Conservation (phyloP, 78 protist species). For the Goniomonas avonlea region DNA sequence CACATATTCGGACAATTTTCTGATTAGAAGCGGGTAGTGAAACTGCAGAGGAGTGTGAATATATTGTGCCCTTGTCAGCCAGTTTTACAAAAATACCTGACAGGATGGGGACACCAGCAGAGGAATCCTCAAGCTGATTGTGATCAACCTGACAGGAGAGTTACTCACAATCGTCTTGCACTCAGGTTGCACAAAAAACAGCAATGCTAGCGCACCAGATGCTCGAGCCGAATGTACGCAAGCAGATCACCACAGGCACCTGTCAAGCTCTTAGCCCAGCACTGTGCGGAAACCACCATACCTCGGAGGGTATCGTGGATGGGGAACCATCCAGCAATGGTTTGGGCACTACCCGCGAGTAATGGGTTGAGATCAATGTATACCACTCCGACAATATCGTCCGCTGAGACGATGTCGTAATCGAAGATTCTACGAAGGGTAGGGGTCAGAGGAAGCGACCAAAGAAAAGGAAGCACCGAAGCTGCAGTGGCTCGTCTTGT, state of each 20-base stretch:
- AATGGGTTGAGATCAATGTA: slow-evolving; percentile 44
- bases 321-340: slow-evolving; percentile 78
- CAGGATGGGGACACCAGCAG: slow-evolving; percentile 57
- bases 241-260: too few relatives aligned
- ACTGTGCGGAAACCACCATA: not conserved
- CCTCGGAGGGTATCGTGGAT: slow-evolving; percentile 77
- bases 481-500: slow-evolving; percentile 74
- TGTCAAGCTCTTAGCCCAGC: not conserved
- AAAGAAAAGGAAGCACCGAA: too few relatives aligned
- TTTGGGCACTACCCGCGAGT: not conserved
- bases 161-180: too few relatives aligned
- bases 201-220: too few relatives aligned
- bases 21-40: not conserved
- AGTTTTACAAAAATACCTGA: not conserved
- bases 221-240: too few relatives aligned
- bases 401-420: slow-evolving; percentile 65
- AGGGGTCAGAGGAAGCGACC: too few relatives aligned
- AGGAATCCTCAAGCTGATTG: slow-evolving; percentile 66
- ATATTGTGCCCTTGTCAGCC: not conserved
- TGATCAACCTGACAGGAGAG: too few relatives aligned
- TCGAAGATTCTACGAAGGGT: too few relatives aligned
- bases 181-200: not conserved
- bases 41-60: not conserved
- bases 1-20: too few relatives aligned
- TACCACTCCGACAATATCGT: slow-evolving; percentile 82